A percentile compares a stretch with the other conserved stretches of the same genome.
These are phyloP conservation scores for Solanum aculeatissimum DNA, from an alignment of 305 asterid genomes.

Conservation along the genomic window DNA sequence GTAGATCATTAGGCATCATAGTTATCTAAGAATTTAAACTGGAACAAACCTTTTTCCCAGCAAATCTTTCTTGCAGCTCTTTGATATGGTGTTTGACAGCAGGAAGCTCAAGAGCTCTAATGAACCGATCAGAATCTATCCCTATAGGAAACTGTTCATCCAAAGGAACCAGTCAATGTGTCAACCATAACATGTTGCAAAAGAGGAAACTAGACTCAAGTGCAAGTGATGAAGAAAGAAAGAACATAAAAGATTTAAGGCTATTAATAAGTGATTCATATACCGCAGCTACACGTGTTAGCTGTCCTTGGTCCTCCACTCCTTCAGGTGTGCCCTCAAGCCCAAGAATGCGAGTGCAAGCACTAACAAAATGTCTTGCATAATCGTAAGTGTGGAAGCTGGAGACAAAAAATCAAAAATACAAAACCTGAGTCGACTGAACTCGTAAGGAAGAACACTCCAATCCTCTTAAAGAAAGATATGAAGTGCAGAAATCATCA, in stretches of 20 bases:
- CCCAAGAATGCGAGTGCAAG: constrained; percentile 94
- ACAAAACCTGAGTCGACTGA: neutral
- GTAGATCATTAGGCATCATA: neutral
- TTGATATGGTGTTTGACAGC: constrained; percentile 56
- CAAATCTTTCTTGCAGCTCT: constrained; percentile 78
- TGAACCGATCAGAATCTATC: constrained; percentile 81
- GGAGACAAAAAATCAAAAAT: neutral
- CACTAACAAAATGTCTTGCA: constrained; percentile 90
- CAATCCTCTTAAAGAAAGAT: neutral
- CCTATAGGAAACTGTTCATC: constrained; percentile 87
- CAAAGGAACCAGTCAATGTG: constrained; percentile 8
- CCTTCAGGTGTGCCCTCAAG: constrained; percentile 97
- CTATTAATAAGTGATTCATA: neutral
- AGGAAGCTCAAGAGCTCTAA: constrained; percentile 79
- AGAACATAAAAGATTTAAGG: neutral
- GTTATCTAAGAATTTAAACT: neutral
- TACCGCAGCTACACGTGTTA: constrained; percentile 96
- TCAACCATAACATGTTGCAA: neutral
- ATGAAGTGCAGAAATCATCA: neutral
- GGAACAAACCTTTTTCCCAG: constrained; percentile 64
- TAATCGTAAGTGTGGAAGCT: constrained; percentile 93
- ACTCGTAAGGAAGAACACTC: neutral
- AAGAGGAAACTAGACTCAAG: neutral
- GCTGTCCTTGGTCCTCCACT: constrained; percentile 92
- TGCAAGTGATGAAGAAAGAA: neutral